These are phyloP conservation scores for Phytophthora pistaciae DNA, from an alignment of 352 stramenopile species.

Conservation along the genomic window DNA sequence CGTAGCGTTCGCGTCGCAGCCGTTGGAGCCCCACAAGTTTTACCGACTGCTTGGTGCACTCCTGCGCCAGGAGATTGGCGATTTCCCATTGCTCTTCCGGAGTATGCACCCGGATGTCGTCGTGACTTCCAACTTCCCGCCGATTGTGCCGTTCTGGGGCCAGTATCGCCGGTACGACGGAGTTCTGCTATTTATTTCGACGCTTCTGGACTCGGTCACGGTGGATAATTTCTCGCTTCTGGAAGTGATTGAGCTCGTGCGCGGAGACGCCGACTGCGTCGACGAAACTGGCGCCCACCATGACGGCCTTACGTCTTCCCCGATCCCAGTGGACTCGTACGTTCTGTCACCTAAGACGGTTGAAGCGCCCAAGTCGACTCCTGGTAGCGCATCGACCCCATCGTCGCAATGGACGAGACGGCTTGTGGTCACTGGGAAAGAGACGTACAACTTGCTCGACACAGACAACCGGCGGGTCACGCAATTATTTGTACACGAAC, in stretches of 20 bases:
- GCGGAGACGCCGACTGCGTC: slow-evolving; percentile 71
- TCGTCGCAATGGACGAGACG: slow-evolving; percentile 75
- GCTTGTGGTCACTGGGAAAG: slow-evolving; percentile 83
- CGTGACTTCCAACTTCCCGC: slow-evolving; percentile 86
- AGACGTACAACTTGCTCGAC: slow-evolving; percentile 80
- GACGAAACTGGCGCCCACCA: slow-evolving; percentile 52
- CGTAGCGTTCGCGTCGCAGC: slow-evolving; percentile 79
- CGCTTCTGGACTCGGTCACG: slow-evolving; percentile 74
- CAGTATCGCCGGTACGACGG: slow-evolving; percentile 88
- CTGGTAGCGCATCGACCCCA: slow-evolving; percentile 51
- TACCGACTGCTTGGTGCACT: slow-evolving; percentile 76
- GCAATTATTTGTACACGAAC: slow-evolving; percentile 86
- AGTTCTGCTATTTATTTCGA: slow-evolving; percentile 85
- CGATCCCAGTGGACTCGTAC: slow-evolving; percentile 39
- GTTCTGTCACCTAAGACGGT: slow-evolving; percentile 41
- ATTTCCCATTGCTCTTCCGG: slow-evolving; percentile 81
- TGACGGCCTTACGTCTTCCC: slow-evolving; percentile 33
- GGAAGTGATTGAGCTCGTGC: slow-evolving; percentile 82
- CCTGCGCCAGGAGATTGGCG: slow-evolving; percentile 72
- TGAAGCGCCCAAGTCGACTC: slow-evolving; percentile 25
- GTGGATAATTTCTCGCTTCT: slow-evolving; percentile 79
- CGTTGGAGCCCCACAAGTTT: slow-evolving; percentile 74
- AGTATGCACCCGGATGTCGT: slow-evolving; percentile 84
- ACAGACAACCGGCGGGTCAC: slow-evolving; percentile 71
- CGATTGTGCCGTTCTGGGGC: slow-evolving; percentile 87